Evolutionary conservation across 2,329 filamentous ascomycete species (phyloP).

Genomic region (Colletotrichum liaoningense): DNA sequence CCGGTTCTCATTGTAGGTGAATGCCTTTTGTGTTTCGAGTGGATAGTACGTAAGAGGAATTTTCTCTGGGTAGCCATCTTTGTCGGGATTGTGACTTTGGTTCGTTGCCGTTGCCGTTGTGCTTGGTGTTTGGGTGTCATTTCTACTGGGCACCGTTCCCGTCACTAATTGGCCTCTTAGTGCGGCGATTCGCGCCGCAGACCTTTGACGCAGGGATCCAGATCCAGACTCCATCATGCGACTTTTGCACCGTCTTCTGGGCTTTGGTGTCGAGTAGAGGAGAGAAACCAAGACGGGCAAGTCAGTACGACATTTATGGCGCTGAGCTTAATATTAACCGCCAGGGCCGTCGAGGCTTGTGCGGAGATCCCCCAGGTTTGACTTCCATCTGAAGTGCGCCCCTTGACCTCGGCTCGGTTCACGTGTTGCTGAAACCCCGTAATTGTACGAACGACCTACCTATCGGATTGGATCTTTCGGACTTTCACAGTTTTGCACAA

Average conservation of each 20-base stretch:
- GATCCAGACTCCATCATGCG: not conserved
- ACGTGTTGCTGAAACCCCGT: not conserved
- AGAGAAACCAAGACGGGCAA: not conserved
- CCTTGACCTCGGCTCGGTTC: conserved; percentile 5
- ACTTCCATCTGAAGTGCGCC: not conserved
- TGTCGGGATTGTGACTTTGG: conserved; percentile 10
- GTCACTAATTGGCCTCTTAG: conserved; percentile 2
- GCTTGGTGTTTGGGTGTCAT: not conserved
- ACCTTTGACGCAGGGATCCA: not conserved
- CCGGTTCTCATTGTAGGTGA: conserved; percentile 18
- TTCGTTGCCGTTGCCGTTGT: not conserved
- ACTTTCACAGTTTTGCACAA: not conserved
- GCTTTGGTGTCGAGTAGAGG: not conserved
- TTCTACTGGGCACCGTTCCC: not conserved
- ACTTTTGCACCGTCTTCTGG: not conserved
- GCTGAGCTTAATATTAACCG: not conserved
- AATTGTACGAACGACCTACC: not conserved
- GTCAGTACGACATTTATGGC: not conserved
- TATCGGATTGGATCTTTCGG: not conserved
- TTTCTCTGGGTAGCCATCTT: conserved; percentile 24
- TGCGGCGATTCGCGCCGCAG: conserved; percentile 4
- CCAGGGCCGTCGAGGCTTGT: not conserved
- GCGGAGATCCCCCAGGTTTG: not conserved
- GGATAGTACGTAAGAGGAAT: conserved; percentile 29
- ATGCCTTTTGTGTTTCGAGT: conserved; percentile 17